A percentile compares a stretch with the other conserved stretches of the same genome.
Evolutionary conservation across 306 rosid species (phyloP).

Genomic region (Ammopiptanthus mongolicus): DNA sequence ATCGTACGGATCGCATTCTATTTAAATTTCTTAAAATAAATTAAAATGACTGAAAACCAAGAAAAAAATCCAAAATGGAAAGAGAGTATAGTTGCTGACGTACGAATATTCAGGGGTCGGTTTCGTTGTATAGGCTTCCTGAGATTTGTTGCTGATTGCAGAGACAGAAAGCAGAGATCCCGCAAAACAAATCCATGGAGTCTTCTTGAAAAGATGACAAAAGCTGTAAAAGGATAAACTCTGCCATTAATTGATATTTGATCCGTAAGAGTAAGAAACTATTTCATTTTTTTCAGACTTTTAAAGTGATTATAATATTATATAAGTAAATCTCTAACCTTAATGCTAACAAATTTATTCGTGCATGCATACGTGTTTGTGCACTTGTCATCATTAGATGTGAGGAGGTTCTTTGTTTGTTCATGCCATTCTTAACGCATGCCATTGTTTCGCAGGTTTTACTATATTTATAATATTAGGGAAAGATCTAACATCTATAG

Average conservation of each 20-base stretch:
- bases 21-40: neutral
- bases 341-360: neutral
- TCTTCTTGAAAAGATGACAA: conserved; percentile 7
- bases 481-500: neutral
- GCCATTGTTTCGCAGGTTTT: conserved; percentile 8
- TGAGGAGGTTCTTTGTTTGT: too few relatives aligned
- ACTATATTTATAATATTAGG: neutral
- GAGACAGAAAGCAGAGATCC: neutral
- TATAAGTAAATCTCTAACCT: neutral
- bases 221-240: neutral
- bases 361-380: neutral
- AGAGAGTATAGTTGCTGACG: neutral
- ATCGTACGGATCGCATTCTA: too few relatives aligned
- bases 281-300: neutral
- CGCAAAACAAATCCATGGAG: neutral
- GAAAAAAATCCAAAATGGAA: neutral
- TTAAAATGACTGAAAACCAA: neutral
- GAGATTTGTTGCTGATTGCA: conserved; percentile 1
- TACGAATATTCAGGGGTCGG: conserved; percentile 10
- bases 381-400: neutral
- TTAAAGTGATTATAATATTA: neutral
- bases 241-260: neutral
- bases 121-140: neutral
- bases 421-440: neutral
- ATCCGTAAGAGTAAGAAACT: conserved; percentile 3